Evolutionary conservation across 495 filamentous ascomycete genomes (phyloP).

Genomic region (Podospora appendiculata): DNA sequence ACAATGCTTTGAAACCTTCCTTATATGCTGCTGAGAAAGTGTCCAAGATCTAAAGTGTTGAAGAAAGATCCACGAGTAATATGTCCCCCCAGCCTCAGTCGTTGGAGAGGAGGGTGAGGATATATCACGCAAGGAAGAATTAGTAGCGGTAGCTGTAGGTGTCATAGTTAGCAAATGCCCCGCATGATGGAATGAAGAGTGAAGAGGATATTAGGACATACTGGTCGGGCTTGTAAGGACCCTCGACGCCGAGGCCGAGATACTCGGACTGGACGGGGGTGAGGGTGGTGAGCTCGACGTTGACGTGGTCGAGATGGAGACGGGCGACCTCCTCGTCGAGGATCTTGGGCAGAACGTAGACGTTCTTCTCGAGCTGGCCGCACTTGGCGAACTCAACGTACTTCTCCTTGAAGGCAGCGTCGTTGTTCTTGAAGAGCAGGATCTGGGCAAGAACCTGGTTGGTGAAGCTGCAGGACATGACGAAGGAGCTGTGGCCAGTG

Average conservation of each 20-base stretch:
- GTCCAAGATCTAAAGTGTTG: slow-evolving; percentile 17
- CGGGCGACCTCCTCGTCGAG: slow-evolving; percentile 96
- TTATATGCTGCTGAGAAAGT: slow-evolving; percentile 18
- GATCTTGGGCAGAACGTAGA: slow-evolving; percentile 98
- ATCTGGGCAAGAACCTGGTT: slow-evolving; percentile 99
- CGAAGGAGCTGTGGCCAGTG: slow-evolving; percentile 98
- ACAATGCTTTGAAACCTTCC: slow-evolving; percentile 18
- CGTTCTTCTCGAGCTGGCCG: slow-evolving; percentile 77
- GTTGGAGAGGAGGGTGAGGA: slow-evolving; percentile 6
- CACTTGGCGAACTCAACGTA: slow-evolving; percentile 93
- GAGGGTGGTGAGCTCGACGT: slow-evolving; percentile 83
- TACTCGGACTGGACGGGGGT: slow-evolving; percentile 87
- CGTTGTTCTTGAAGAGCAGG: slow-evolving; percentile 90
- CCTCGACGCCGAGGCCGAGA: slow-evolving; percentile 72
- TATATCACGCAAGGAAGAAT: slow-evolving; percentile 11
- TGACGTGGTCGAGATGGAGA: slow-evolving; percentile 90
- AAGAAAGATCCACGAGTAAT: slow-evolving; percentile 16
- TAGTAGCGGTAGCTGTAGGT: slow-evolving; percentile 50
- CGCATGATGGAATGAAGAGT: too few relatives aligned
- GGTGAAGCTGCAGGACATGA: slow-evolving; percentile 99
- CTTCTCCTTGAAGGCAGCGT: slow-evolving; percentile 80
- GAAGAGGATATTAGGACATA: slow-evolving; percentile 23
- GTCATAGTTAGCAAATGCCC: slow-evolving; percentile 21
- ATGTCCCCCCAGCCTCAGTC: slow-evolving; percentile 1
- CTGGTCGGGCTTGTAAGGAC: slow-evolving; percentile 91